These are phyloP conservation scores for Ustilago vetiveriae DNA, from an alignment of 1,284 basidiomycete species.

Conservation along the genomic window DNA sequence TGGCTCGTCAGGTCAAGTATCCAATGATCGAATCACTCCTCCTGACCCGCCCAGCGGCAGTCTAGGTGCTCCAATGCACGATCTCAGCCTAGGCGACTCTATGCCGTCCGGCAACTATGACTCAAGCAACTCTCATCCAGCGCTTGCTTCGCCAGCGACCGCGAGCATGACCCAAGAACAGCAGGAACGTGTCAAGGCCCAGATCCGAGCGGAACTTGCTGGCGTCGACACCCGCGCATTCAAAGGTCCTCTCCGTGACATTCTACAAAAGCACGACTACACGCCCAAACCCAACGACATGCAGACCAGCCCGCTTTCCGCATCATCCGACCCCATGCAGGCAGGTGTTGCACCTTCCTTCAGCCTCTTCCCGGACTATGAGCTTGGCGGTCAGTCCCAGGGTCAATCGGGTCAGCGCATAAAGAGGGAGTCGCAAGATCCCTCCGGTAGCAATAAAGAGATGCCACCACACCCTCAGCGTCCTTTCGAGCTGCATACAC, in stretches of 20 bases:
- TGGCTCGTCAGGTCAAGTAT: conserved; percentile 12
- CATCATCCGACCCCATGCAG: conserved; percentile 38
- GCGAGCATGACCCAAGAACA: conserved; percentile 33
- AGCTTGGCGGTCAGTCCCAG: conserved; percentile 21
- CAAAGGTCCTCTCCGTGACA: conserved; percentile 53
- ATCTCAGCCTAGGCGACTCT: conserved; percentile 40
- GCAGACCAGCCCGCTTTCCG: conserved; percentile 38
- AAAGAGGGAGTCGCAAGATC: conserved; percentile 6
- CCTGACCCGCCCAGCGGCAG: conserved; percentile 40
- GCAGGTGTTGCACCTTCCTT: conserved; percentile 40
- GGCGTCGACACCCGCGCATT: conserved; percentile 57
- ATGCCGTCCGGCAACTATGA: conserved; percentile 22
- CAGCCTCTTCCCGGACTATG: conserved; percentile 43
- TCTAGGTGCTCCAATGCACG: conserved; percentile 48
- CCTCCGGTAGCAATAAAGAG: conserved; percentile 8
- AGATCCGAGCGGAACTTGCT: conserved; percentile 49
- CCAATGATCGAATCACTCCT: conserved; percentile 23
- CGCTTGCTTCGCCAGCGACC: conserved; percentile 17
- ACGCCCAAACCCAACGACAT: conserved; percentile 27
- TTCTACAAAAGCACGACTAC: conserved; percentile 46
- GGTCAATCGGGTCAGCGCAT: conserved; percentile 9
- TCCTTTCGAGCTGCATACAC: conserved; percentile 28
- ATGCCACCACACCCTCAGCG: conserved; percentile 19
- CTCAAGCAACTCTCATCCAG: conserved; percentile 8
- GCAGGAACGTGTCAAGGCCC: conserved; percentile 42